phyloP scores from a whole-genome alignment of 2,329 filamentous ascomycete genomes.

The Gremmenia infestans region DNA sequence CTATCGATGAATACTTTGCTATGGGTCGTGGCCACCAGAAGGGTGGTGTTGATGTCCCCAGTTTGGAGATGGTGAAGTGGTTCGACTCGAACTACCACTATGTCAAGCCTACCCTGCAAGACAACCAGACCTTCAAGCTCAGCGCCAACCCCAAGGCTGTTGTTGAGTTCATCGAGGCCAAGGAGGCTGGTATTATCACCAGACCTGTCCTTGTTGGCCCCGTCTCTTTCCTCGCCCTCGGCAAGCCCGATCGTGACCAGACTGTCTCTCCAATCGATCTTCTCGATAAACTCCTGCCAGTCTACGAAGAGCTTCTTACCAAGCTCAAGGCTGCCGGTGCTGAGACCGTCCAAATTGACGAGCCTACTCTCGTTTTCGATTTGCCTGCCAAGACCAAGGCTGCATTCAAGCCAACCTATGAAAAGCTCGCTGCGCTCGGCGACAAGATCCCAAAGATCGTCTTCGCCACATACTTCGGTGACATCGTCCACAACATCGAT shows the following conservation, averaged over 20 bases:
- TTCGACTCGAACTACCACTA: conserved; percentile 99
- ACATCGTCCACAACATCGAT: conserved; percentile 98
- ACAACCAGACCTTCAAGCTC: conserved; percentile 95
- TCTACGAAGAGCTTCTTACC: conserved; percentile 88
- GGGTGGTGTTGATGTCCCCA: conserved; percentile 86
- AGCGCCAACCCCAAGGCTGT: conserved; percentile 86
- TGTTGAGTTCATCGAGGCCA: conserved; percentile 90
- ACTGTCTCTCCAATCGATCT: conserved; percentile 89
- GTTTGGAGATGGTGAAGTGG: conserved; percentile 99
- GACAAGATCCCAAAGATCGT: conserved; percentile 80
- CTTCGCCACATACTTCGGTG: conserved; percentile 97
- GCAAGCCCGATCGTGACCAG: conserved; percentile 96
- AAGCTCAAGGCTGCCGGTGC: conserved; percentile 96
- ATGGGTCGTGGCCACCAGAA: conserved; percentile 99
- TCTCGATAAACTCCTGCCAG: conserved; percentile 85
- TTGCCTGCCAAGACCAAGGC: conserved; percentile 84
- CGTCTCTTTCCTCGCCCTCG: conserved; percentile 95
- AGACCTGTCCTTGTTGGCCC: conserved; percentile 93
- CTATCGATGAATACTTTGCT: conserved; percentile 96
- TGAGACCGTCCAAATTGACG: conserved; percentile 95
- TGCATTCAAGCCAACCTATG: conserved; percentile 96
- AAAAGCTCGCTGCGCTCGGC: conserved; percentile 75
- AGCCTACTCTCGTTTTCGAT: conserved; percentile 95
- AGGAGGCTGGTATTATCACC: conserved; percentile 90
- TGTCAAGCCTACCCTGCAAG: conserved; percentile 96